Conservation (phyloP, 2,329 filamentous ascomycete genomes). For the Saccharata proteae region DNA sequence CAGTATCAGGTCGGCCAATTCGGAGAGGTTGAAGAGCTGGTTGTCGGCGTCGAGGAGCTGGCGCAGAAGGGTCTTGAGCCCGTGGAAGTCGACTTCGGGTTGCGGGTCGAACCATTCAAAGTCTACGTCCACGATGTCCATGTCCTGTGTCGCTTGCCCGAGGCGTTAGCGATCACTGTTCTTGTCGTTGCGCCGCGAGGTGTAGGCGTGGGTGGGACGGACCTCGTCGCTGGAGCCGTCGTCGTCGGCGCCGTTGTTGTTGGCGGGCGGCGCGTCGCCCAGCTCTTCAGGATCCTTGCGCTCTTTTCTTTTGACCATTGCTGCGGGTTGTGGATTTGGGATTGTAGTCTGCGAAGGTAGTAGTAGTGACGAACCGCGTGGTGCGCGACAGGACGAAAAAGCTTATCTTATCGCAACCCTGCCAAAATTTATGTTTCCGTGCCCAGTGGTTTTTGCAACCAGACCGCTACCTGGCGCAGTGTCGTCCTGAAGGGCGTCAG, state of each 20-base stretch:
- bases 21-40: conserved; percentile 75
- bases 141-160: conserved; percentile 47
- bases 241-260: conserved; percentile 18
- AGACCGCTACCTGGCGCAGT: too few relatives aligned
- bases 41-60: conserved; percentile 88
- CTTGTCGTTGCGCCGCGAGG: conserved; percentile 6
- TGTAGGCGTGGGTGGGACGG: conserved; percentile 11
- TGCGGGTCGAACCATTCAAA: conserved; percentile 99
- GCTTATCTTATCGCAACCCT: too few relatives aligned
- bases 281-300: conserved; percentile 20
- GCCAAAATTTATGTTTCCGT: too few relatives aligned
- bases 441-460: too few relatives aligned
- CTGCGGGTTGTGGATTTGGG: not conserved
- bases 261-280: conserved; percentile 20
- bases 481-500: too few relatives aligned
- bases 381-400: too few relatives aligned
- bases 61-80: conserved; percentile 75
- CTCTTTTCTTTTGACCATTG: conserved; percentile 25
- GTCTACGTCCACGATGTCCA: conserved; percentile 86
- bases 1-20: conserved; percentile 73
- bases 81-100: conserved; percentile 82
- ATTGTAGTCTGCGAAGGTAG: too few relatives aligned
- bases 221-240: conserved; percentile 26
- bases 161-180: conserved; percentile 5
- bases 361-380: too few relatives aligned